Base-by-base conservation (phyloP, 2,329 filamentous ascomycete species). In the Fusarium succisae region DNA sequence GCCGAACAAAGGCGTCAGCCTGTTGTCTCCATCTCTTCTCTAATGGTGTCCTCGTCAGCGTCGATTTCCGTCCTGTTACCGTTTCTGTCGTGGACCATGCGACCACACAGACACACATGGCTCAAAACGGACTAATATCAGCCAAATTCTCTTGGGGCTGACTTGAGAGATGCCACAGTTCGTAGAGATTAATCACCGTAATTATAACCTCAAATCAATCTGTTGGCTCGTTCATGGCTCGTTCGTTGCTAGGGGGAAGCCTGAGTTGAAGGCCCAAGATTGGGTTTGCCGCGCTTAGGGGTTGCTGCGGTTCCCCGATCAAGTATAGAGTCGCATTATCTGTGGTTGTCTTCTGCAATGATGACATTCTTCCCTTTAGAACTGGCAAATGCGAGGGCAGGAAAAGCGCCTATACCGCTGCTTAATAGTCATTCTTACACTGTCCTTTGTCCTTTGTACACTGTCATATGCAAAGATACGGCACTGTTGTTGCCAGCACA, bases 61-160 rank as follows among this genome's bases (percentile, higher is more conserved):
- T 70, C n/a, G 64, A 75, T 64, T 73, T 67, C 67, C 65, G 66
- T 57, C 66, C 37, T 62, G 47, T 64, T 74, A 47, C 70, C 54
- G 45, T 72, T 74, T 56, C n/a, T 58, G 62, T 61, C 58, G 39
- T 54, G 59, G 12, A n/a, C 24, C 30, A 72, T 70, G 72, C 56
- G 62, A 43, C 62, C 72, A 73, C 69, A 75, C 74, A 63, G 70
- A 76, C 72, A 47, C 72, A 63, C 51, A 69, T 63, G 10, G 61
- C 43, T 69, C 55, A n/a, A 75, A 66, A n/a, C n/a, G 48, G 63
- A 45, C 48, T 56, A 63, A 50, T 30, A 37, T 35, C 50, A 57
- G 50, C 50, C 60, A 38, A 50, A 51, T 28, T 48, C 24, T 44
- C 32, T 54, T 54, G 39, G 51, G 30, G 38, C 39, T 44, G 60